Conservation (phyloP, 2,329 filamentous ascomycete genomes). For the Cadophora gregata region DNA sequence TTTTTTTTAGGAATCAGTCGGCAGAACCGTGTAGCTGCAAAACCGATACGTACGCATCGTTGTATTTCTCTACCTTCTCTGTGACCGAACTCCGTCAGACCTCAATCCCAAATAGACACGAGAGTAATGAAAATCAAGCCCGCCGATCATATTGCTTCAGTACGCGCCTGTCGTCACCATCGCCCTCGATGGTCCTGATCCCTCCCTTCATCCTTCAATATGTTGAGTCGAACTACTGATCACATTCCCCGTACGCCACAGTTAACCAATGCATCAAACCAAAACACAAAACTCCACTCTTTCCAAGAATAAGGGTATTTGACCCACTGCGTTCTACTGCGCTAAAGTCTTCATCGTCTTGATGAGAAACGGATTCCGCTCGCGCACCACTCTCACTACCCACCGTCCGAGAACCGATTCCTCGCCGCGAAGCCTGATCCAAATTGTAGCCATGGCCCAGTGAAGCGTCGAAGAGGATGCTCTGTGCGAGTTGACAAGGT, state of each 20-base stretch:
- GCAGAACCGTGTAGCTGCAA: background rate
- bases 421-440: conserved; percentile 31
- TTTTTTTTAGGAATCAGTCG: background rate
- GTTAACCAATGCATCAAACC: background rate
- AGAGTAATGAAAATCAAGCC: background rate
- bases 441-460: conserved; percentile 38
- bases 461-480: conserved; percentile 35
- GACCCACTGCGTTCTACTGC: background rate
- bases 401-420: conserved; percentile 33
- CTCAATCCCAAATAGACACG: background rate
- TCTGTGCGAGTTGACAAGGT: conserved; percentile 24
- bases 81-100: background rate
- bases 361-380: background rate
- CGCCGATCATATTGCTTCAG: background rate
- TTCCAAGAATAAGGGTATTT: background rate
- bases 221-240: background rate
- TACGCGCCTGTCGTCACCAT: background rate
- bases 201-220: background rate
- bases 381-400: conserved; percentile 22
- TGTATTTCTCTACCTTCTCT: background rate
- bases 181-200: background rate
- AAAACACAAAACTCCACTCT: background rate
- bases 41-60: background rate
- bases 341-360: background rate
- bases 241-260: background rate